phyloP scores from a whole-genome alignment of 140 eudicot genomes.

The Ambrosia hybrid region DNA sequence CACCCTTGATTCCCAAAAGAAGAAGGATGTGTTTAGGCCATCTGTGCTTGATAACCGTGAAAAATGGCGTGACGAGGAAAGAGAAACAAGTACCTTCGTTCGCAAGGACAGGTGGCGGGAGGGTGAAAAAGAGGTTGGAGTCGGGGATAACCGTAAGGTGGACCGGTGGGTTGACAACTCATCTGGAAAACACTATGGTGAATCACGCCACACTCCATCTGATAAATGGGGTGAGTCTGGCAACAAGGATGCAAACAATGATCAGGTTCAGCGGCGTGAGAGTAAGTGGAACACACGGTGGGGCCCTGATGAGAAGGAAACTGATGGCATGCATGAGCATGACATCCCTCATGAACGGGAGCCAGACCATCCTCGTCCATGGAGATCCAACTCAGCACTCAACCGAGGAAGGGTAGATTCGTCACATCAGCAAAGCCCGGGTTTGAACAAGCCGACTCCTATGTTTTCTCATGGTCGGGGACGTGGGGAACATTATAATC shows the following conservation, averaged over 20 bases:
- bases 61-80: slow-evolving; percentile 97
- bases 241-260: slow-evolving; percentile 55
- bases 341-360: slow-evolving; percentile 49
- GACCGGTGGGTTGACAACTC: slow-evolving; percentile 70
- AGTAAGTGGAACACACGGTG: slow-evolving; percentile 91
- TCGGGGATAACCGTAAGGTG: slow-evolving; percentile 56
- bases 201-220: slow-evolving; percentile 59
- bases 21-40: slow-evolving; percentile 86
- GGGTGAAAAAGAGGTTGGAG: slow-evolving; percentile 59
- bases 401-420: slow-evolving; percentile 70
- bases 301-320: slow-evolving; percentile 80
- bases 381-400: slow-evolving; percentile 74
- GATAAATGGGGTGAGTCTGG: slow-evolving; percentile 69
- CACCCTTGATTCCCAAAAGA: slow-evolving; percentile 53
- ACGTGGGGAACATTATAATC: slow-evolving; percentile 52
- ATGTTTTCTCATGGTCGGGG: slow-evolving; percentile 73
- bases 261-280: slow-evolving; percentile 70
- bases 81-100: slow-evolving; percentile 67
- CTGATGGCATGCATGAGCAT: slow-evolving; percentile 43
- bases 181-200: slow-evolving; percentile 63
- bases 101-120: slow-evolving; percentile 94
- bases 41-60: slow-evolving; percentile 81
- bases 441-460: slow-evolving; percentile 53
- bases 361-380: slow-evolving; percentile 72
- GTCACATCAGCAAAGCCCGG: slow-evolving; percentile 45